These are phyloP conservation scores for Fusarium denticulatum DNA, from an alignment of 2,329 filamentous ascomycete species.

Conservation along the genomic window DNA sequence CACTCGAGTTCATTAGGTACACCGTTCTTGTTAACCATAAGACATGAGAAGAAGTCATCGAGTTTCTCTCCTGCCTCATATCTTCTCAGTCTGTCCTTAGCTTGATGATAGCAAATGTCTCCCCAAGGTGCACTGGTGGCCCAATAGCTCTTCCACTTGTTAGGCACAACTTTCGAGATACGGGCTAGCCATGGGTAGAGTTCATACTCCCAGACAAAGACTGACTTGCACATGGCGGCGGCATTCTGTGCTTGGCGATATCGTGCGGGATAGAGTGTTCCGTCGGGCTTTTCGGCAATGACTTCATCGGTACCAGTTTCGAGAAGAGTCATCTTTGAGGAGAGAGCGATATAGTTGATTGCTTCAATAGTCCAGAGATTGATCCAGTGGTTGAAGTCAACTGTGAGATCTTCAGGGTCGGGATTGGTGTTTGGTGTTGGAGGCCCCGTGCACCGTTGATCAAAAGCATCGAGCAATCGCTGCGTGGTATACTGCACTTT, in stretches of 20 bases:
- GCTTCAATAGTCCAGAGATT: constrained; percentile 68
- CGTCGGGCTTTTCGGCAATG: constrained; percentile 55
- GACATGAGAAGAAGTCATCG: constrained; percentile 66
- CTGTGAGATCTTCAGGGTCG: constrained; percentile 51
- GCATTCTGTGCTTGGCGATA: constrained; percentile 61
- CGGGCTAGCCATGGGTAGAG: constrained; percentile 60
- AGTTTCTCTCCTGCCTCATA: constrained; percentile 60
- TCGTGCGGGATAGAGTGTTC: constrained; percentile 55
- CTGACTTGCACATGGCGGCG: constrained; percentile 59
- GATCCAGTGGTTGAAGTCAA: constrained; percentile 61
- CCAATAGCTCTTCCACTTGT: constrained; percentile 46
- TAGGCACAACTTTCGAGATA: constrained; percentile 58
- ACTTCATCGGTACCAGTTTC: constrained; percentile 59
- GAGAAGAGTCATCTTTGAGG: constrained; percentile 61
- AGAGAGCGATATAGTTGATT: constrained; percentile 65
- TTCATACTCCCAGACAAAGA: constrained; percentile 60
- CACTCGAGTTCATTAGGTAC: constrained; percentile 55
- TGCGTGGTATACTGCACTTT: constrained; percentile 64
- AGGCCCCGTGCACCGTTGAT: constrained; percentile 53
- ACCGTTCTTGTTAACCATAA: constrained; percentile 60
- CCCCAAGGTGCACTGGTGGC: constrained; percentile 52
- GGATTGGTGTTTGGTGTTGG: constrained; percentile 42
- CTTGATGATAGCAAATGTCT: constrained; percentile 51
- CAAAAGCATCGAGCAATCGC: constrained; percentile 56
- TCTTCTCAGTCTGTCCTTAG: constrained; percentile 40